Percentiles rank a stretch among this genome's conserved stretches.
Conservation (phyloP, 2,329 filamentous ascomycete species). For the Acrodontium crateriforme region DNA sequence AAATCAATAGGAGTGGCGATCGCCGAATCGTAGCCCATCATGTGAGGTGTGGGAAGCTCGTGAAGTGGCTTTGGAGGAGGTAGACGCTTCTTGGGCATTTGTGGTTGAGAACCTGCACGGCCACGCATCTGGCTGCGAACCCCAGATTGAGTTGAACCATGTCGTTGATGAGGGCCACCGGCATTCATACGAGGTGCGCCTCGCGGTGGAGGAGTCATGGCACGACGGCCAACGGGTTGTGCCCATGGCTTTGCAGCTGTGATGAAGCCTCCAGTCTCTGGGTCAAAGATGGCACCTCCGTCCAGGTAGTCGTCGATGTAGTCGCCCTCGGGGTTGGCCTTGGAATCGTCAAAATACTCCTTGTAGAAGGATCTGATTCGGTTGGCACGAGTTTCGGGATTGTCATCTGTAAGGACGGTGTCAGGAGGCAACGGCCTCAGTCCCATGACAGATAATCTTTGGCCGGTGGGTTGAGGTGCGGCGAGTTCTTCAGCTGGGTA, state of each 20-base stretch:
- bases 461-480: slow-evolving; percentile 3
- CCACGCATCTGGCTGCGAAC: slow-evolving; percentile 11
- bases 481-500: slow-evolving; percentile 4
- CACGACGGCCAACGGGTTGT: slow-evolving; percentile 71
- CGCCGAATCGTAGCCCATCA: slow-evolving; percentile 47
- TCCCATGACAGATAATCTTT: slow-evolving; percentile 30
- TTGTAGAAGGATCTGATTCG: slow-evolving; percentile 98
- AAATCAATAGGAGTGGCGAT: slow-evolving; percentile 69
- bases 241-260: slow-evolving; percentile 50
- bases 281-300: slow-evolving; percentile 35
- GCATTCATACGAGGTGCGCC: slow-evolving; percentile 40
- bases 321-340: slow-evolving; percentile 50
- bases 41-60: slow-evolving; percentile 71
- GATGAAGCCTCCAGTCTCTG: slow-evolving; percentile 52
- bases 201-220: slow-evolving; percentile 85
- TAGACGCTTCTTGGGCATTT: slow-evolving; percentile 39
- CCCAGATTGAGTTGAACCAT: slow-evolving; percentile 30
- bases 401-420: slow-evolving; percentile 58
- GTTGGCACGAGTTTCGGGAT: slow-evolving; percentile 88
- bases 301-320: slow-evolving; percentile 59
- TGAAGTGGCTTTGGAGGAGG: slow-evolving; percentile 62
- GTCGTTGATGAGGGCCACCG: slow-evolving; percentile 26
- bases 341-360: slow-evolving; percentile 87
- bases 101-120: slow-evolving; percentile 5
- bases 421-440: slow-evolving; percentile 78